These are phyloP conservation scores for Mytilinidion resinicola DNA, from an alignment of 495 filamentous ascomycete species.

Conservation along the genomic window DNA sequence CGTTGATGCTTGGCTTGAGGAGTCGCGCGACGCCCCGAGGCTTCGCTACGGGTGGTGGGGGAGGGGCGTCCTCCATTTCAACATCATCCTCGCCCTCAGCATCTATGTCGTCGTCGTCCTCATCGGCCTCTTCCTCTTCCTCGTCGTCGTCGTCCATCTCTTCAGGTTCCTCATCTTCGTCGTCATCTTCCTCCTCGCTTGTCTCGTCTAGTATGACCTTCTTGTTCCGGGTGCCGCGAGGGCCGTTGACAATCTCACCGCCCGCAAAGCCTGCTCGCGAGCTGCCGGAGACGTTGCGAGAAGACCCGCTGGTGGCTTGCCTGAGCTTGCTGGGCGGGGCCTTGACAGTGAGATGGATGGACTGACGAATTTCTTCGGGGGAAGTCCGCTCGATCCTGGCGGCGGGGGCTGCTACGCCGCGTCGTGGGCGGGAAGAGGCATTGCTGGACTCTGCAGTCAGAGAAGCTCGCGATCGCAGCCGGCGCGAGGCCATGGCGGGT, in stretches of 20 bases:
- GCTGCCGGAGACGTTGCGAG: conserved; percentile 22
- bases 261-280: conserved; percentile 30
- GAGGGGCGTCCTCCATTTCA: conserved; percentile 41
- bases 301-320: conserved; percentile 54
- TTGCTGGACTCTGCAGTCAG: conserved; percentile 39
- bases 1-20: conserved; percentile 34
- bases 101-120: conserved; percentile 44
- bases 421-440: conserved; percentile 30
- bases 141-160: conserved; percentile 50
- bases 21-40: conserved; percentile 5
- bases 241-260: conserved; percentile 52
- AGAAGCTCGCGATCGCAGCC: conserved; percentile 44
- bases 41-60: conserved; percentile 30
- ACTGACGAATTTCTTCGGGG: conserved; percentile 51
- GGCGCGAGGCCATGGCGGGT: conserved; percentile 42
- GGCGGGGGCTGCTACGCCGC: conserved; percentile 32
- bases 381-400: conserved; percentile 46
- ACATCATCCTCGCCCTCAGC: conserved; percentile 36
- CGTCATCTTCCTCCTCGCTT: conserved; percentile 48
- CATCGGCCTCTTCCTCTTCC: conserved; percentile 50
- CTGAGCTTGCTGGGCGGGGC: conserved; percentile 76
- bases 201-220: conserved; percentile 43
- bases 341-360: conserved; percentile 76
- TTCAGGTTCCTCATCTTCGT: conserved; percentile 41
- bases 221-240: conserved; percentile 40